Evolutionary conservation across 805 yeast genomes (phyloP), one percentile per base, ranked within the genome.

Genomic region (Metschnikowia picachoensis): DNA sequence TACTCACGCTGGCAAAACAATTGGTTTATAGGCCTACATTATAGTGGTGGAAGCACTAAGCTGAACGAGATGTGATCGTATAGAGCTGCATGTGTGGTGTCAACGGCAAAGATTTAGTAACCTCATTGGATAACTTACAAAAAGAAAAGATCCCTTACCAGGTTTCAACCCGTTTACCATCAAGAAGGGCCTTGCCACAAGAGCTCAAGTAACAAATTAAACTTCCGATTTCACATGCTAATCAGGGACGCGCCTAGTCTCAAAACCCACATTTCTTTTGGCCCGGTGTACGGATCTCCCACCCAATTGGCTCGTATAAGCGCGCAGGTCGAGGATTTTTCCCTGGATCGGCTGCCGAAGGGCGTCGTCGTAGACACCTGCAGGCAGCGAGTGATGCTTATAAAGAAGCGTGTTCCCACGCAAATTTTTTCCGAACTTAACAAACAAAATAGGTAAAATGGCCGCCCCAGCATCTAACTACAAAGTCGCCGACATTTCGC

Each of bases 401-500:
- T 44, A 44, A 38, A 25, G 35, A 30, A 15, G 43, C 20, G 30
- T 20, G 17, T 31, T 25, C 28, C 42, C 42, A 16, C 34, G 29
- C 20, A 43, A 41, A 42, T 36, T 30, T 43, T 43, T 42, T 27
- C 15, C 25, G 7, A 13, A 29, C 41, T 17, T 13, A 15, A 12
- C 31, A 35, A 46, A 17, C 35, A 29, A 28, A 2, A 9, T 8
- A 35, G 15, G 36, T 47, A 60, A 37, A 44, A 62, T 61, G 65
- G 68, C 74, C 55, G 65, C 73, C 60, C 74, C 74, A 55, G 74
- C 76, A 51, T 61, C 66, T 61, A 86, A 83, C 74, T 94, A 82
- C 82, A 92, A 94, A 76, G 96, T 92, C 71, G 95, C 97, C 64
- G 99, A 92, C 75, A 87, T 94, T 74, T 87, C 97, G 62, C 83